Percentiles rank a stretch among this genome's conserved stretches.
Evolutionary conservation across 2,329 filamentous ascomycete genomes (phyloP).

Genomic region (Tolypocladium album): DNA sequence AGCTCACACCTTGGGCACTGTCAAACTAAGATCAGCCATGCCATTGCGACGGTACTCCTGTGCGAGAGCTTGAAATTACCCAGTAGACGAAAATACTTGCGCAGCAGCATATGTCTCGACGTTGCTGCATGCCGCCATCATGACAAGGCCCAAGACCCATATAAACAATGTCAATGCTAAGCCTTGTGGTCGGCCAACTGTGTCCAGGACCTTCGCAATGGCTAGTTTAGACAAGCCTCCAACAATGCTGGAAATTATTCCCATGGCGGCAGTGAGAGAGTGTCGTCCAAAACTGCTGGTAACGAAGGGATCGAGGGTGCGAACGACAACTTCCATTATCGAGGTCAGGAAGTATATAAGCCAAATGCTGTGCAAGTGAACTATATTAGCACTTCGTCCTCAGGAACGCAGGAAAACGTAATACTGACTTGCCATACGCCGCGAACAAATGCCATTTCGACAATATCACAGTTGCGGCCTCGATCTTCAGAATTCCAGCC

Average conservation of each 20-base stretch:
- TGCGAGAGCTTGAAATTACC: constrained; percentile 19
- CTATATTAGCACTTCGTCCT: background rate
- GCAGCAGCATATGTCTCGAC: constrained; percentile 36
- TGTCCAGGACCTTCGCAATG: constrained; percentile 50
- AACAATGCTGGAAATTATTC: constrained; percentile 37
- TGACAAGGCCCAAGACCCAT: constrained; percentile 36
- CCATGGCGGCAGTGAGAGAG: constrained; percentile 36
- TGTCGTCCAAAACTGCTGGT: constrained; percentile 34
- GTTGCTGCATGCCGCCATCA: constrained; percentile 47
- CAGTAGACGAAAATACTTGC: constrained; percentile 45
- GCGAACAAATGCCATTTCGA: constrained; percentile 30
- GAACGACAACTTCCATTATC: constrained; percentile 24
- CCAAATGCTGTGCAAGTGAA: constrained; percentile 21
- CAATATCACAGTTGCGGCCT: constrained; percentile 25
- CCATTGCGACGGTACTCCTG: background rate
- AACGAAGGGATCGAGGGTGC: constrained; percentile 28
- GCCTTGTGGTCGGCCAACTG: constrained; percentile 50
- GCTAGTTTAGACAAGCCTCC: constrained; percentile 47
- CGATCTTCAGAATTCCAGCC: constrained; percentile 33
- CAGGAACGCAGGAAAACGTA: background rate
- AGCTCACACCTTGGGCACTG: constrained; percentile 27
- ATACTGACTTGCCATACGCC: constrained; percentile 30
- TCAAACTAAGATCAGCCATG: background rate
- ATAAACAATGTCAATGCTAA: constrained; percentile 39
- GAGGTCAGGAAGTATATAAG: constrained; percentile 27